phyloP scores from a whole-genome alignment of 2,329 filamentous ascomycete genomes.

The Lasiodiplodia citricola region DNA sequence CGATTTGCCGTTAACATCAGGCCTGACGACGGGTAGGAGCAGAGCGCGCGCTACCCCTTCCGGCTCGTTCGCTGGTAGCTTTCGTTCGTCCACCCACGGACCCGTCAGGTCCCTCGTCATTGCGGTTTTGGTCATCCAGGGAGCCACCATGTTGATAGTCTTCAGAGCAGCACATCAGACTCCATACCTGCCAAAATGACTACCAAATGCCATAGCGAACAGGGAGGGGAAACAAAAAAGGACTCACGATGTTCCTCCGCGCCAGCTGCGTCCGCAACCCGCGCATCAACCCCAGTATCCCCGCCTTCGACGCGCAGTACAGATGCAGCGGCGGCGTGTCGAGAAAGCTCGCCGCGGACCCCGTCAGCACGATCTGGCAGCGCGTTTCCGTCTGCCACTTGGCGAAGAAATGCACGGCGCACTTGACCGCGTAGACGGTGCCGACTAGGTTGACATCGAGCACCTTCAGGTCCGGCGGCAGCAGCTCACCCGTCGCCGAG shows the following conservation, averaged over 20 bases:
- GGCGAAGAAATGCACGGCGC: constrained; percentile 34
- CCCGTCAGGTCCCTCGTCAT: background rate
- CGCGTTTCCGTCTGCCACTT: constrained; percentile 30
- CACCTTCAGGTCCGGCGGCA: constrained; percentile 31
- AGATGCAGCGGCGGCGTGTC: constrained; percentile 32
- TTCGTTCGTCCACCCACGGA: background rate
- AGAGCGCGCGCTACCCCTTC: constrained; percentile 34
- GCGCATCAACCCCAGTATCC: constrained; percentile 35
- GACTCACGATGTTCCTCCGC: constrained; percentile 28
- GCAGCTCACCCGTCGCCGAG: constrained; percentile 25
- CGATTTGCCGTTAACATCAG: constrained; percentile 32
- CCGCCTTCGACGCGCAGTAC: constrained; percentile 36
- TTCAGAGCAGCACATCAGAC: background rate
- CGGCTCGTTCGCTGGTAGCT: constrained; percentile 33
- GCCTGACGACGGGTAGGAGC: constrained; percentile 32
- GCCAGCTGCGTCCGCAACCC: constrained; percentile 31
- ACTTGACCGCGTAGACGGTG: constrained; percentile 32
- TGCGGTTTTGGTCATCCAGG: constrained; percentile 35
- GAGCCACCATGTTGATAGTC: constrained; percentile 35
- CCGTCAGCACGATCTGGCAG: constrained; percentile 33
- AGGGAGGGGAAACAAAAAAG: background rate
- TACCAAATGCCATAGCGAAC: background rate
- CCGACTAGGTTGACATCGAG: constrained; percentile 34
- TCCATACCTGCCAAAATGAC: background rate
- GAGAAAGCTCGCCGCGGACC: constrained; percentile 33